A percentile compares a stretch with the other conserved stretches of the same genome.
These are phyloP conservation scores for Pseudognaphalium luteoalbum DNA, from an alignment of 129 eudicot genomes.

Conservation along the genomic window DNA sequence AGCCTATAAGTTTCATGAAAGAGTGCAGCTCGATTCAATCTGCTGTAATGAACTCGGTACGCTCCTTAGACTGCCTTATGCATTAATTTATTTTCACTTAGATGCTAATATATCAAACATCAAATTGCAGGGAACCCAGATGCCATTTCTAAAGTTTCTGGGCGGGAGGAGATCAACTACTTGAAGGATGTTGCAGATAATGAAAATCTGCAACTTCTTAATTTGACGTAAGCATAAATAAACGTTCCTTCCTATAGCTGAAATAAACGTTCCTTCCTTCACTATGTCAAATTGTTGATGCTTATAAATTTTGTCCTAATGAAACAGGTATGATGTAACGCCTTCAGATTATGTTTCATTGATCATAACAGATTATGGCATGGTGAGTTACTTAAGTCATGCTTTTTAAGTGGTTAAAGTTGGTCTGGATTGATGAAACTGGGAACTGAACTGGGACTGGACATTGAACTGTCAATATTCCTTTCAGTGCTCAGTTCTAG, in stretches of 20 bases:
- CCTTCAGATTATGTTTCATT: slow-evolving; percentile 91
- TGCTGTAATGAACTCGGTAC: slow-evolving; percentile 98
- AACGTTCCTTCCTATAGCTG: neutral
- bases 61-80: slow-evolving; percentile 16
- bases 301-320: slow-evolving; percentile 3
- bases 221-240: slow-evolving; percentile 70
- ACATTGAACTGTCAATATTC: neutral
- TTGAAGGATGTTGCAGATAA: slow-evolving; percentile 61
- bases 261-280: neutral
- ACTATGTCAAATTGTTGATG: slow-evolving; percentile 4
- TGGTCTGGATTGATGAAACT: neutral
- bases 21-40: slow-evolving; percentile 97
- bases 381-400: slow-evolving; percentile 57
- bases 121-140: slow-evolving; percentile 74
- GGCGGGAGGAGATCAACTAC: slow-evolving; percentile 60
- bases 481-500: neutral
- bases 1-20: slow-evolving; percentile 96
- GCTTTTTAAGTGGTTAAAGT: neutral
- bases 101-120: neutral
- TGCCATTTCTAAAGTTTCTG: slow-evolving; percentile 64
- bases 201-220: slow-evolving; percentile 77
- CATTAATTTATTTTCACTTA: neutral
- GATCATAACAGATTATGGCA: slow-evolving; percentile 93
- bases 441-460: neutral
- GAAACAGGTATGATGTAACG: slow-evolving; percentile 82